Evolutionary conservation across 2,329 filamentous ascomycete species (phyloP), one percentile per base, ranked within the genome.

Genomic region (Xylaria sp.): DNA sequence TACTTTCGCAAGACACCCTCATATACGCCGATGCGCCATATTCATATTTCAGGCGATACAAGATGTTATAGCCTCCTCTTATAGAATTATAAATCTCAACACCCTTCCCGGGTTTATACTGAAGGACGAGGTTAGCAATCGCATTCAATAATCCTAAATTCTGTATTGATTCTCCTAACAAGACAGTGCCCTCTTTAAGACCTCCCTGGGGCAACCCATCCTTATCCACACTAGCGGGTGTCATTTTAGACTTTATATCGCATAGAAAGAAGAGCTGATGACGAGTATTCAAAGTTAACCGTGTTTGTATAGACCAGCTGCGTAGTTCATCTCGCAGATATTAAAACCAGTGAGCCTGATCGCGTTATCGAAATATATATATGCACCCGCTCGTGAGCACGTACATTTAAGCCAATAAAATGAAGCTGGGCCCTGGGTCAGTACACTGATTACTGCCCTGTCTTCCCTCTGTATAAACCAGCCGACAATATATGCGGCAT

Each of bases 1-100:
- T 34, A 53, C 50, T 30, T 53, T 34, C 15, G 4, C 25, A 30
- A 30, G 50, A 30, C 6, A 53, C 50, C 50, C 50, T 53, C 50
- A 53, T 53, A 34, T 13, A 25, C 8, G 30, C 30, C 18, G 50
- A 53, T 53, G 50, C 18, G 30, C 50, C 50, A 18, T 34, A 28
- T 28, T 53, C 25, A 4, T 53, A 53, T 34, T 53, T 28, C 12
- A 53, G 50, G 30, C 50, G 50, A 18, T 53, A 53, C 13, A 53
- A 6, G 18, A 53, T 18, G 15, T 53, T 34, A 34, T 53, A 15
- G 23, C 50, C 30, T 15, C 50, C 50, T 28, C 25, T 53, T 12
- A 53, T 8, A 8, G 28, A 12, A 18, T 3, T 32, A 34, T 15
- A 28, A 13, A 53, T 34, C 28, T 30, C 18, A 5, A 18, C 50